These are phyloP conservation scores for Didymella pomorum DNA, from an alignment of 2,329 filamentous ascomycete genomes.

Conservation along the genomic window DNA sequence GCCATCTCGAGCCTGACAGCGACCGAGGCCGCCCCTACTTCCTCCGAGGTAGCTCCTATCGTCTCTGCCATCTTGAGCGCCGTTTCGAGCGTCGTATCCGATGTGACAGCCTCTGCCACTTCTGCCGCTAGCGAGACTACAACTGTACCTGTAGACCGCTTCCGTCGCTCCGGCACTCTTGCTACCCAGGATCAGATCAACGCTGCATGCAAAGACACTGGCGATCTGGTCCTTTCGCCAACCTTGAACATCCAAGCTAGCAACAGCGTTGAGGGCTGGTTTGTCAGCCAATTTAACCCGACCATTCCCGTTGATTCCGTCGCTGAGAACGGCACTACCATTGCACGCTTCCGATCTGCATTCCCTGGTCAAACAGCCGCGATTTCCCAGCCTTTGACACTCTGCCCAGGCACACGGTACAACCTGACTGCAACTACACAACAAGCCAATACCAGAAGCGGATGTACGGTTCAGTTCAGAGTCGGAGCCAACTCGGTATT, in stretches of 20 bases:
- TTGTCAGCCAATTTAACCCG: conserved; percentile 24
- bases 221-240: conserved; percentile 40
- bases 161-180: conserved; percentile 26
- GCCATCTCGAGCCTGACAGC: conserved; percentile 3
- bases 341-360: conserved; percentile 36
- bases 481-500: conserved; percentile 28
- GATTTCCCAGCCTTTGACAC: conserved; percentile 37
- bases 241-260: conserved; percentile 31
- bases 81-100: conserved; percentile 11
- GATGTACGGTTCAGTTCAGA: conserved; percentile 30
- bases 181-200: conserved; percentile 39
- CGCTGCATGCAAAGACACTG: conserved; percentile 33
- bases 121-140: conserved; percentile 2
- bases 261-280: conserved; percentile 33
- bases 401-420: conserved; percentile 40
- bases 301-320: conserved; percentile 30
- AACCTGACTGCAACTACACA: conserved; percentile 21
- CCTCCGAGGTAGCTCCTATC: conserved; percentile 3
- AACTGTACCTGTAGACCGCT: conserved; percentile 3
- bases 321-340: conserved; percentile 20
- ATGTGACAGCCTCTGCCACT: conserved; percentile 7
- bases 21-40: background rate
- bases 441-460: conserved; percentile 28
- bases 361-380: conserved; percentile 28
- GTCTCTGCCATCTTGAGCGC: conserved; percentile 10